These are phyloP conservation scores for Paraphaeosphaeria sporulosa DNA, from an alignment of 2,329 filamentous ascomycete species.

Conservation along the genomic window DNA sequence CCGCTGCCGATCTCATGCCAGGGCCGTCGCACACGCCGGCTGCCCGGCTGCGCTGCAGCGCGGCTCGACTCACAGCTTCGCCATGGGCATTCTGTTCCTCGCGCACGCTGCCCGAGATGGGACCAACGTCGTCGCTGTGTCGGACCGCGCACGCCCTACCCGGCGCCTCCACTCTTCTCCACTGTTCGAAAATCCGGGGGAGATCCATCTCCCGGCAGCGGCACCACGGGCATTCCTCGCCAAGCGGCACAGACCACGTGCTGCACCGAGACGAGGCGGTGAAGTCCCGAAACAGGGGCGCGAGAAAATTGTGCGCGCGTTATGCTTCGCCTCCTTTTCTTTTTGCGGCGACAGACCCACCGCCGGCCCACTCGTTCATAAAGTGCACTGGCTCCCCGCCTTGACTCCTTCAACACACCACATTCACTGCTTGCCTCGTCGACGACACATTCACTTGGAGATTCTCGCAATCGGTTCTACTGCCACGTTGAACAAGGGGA, in stretches of 20 bases:
- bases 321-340: conserved; percentile 20
- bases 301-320: conserved; percentile 19
- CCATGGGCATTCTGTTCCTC: background rate
- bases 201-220: background rate
- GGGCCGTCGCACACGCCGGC: background rate
- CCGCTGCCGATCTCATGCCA: conserved; percentile 7
- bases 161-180: background rate
- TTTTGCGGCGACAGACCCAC: conserved; percentile 2
- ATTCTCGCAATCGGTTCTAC: background rate
- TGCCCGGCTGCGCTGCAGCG: conserved; percentile 4
- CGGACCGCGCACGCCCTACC: background rate
- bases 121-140: too few species aligned
- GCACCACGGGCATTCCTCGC: background rate
- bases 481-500: background rate
- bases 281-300: background rate
- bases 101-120: background rate
- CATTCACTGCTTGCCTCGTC: conserved; percentile 6
- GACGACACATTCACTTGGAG: background rate
- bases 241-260: background rate
- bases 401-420: background rate
- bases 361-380: conserved; percentile 18
- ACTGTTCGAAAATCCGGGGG: conserved; percentile 2
- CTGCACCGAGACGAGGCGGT: background rate
- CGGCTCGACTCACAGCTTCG: background rate
- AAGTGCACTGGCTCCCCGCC: conserved; percentile 14